Percentiles rank a stretch among this genome's conserved stretches.
phyloP scores from a whole-genome alignment of 805 yeast genomes.

The Metschnikowia hibisci region DNA sequence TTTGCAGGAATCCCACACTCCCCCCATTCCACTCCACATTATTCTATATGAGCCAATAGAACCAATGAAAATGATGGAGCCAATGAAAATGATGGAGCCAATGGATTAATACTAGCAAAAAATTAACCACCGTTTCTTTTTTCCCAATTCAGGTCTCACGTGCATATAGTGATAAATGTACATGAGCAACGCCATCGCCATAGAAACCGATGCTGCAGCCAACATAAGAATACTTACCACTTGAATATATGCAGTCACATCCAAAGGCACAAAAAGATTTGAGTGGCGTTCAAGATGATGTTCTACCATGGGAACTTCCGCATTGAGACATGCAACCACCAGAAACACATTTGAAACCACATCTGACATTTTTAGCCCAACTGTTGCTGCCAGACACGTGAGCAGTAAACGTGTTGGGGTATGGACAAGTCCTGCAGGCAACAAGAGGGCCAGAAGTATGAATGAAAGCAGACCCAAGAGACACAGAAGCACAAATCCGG shows the following conservation, averaged over 20 bases:
- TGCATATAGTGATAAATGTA: constrained; percentile 7
- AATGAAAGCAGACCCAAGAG: constrained; percentile 16
- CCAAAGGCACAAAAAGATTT: constrained; percentile 16
- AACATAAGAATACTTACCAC: constrained; percentile 13
- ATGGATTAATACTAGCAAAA: no score
- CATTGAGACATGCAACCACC: constrained; percentile 20
- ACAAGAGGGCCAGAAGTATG: constrained; percentile 12
- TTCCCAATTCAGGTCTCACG: not conserved
- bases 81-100: no score
- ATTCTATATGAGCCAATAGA: no score
- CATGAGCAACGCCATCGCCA: constrained; percentile 15
- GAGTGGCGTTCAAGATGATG: constrained; percentile 20
- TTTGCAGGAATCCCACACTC: no score
- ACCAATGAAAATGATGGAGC: no score
- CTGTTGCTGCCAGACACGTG: constrained; percentile 17
- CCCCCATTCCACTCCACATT: no score
- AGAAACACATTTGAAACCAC: constrained; percentile 17
- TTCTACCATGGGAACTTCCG: constrained; percentile 22
- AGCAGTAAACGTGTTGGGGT: constrained; percentile 8
- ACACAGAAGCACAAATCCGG: constrained; percentile 19
- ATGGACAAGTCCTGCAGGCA: constrained; percentile 13
- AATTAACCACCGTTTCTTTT: no score
- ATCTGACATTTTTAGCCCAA: constrained; percentile 21
- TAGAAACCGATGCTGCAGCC: constrained; percentile 14
- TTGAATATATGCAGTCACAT: constrained; percentile 30